phyloP scores from a whole-genome alignment of 73 alveolate genomes.

The Paramecium primaurelia region DNA sequence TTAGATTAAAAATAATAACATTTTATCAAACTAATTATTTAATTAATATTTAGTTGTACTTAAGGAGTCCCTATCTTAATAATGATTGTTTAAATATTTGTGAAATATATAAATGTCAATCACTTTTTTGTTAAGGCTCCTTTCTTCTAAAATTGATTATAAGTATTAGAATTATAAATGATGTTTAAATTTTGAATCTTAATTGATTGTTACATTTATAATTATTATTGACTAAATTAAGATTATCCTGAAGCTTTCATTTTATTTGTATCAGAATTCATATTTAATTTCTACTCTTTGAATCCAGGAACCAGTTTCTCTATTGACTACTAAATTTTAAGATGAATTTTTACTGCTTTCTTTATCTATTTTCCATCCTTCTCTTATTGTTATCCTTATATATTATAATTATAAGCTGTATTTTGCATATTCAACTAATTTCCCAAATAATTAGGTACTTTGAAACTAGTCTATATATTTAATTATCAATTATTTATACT shows the following conservation, averaged over 20 bases:
- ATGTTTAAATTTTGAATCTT: constrained; percentile 34
- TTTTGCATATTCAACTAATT: neutral
- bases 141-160: constrained; percentile 17
- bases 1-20: too few relatives aligned
- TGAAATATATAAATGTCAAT: neutral
- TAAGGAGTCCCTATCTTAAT: neutral
- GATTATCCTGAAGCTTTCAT: neutral
- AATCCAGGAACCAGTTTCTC: neutral
- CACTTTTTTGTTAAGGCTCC: constrained; percentile 13
- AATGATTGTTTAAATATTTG: neutral
- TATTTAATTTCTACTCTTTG: neutral
- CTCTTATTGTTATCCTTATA: neutral
- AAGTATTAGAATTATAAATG: constrained; percentile 4
- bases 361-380: neutral
- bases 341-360: neutral
- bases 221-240: neutral
- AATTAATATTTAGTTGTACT: too few relatives aligned
- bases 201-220: constrained; percentile 20
- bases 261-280: neutral
- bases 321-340: constrained; percentile 5
- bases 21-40: too few relatives aligned
- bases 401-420: constrained; percentile 30
- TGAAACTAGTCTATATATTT: neutral
- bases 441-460: constrained; percentile 28
- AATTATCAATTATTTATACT: neutral